These are phyloP conservation scores for Fistulinella cinereoalba DNA, from an alignment of 1,284 basidiomycete species.

Conservation along the genomic window DNA sequence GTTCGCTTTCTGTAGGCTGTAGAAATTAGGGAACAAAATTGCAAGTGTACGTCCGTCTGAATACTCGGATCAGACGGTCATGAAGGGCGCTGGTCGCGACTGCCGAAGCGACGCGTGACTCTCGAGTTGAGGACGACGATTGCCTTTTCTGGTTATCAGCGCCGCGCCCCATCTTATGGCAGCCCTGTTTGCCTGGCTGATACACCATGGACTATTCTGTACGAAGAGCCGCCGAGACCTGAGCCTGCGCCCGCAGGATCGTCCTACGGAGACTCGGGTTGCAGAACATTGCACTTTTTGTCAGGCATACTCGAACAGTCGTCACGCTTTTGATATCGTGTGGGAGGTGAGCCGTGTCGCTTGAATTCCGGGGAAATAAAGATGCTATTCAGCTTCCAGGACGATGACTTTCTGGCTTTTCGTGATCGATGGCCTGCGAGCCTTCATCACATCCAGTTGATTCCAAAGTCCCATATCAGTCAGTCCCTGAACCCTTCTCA, in stretches of 20 bases:
- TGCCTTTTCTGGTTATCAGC: slow-evolving; percentile 15
- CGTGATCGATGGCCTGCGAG: slow-evolving; percentile 24
- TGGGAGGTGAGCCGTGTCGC: slow-evolving; percentile 32
- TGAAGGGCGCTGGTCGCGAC: too few relatives aligned
- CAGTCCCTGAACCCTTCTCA: slow-evolving; percentile 8
- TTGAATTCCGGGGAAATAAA: too few relatives aligned
- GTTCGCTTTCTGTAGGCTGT: not conserved
- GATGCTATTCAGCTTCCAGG: slow-evolving; percentile 12
- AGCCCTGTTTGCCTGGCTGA: too few relatives aligned
- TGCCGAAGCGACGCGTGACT: too few relatives aligned
- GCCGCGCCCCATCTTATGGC: too few relatives aligned
- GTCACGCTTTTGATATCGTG: slow-evolving; percentile 23
- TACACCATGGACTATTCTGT: too few relatives aligned
- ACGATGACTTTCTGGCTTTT: slow-evolving; percentile 31
- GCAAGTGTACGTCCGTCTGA: slow-evolving; percentile 2
- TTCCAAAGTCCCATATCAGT: slow-evolving; percentile 30
- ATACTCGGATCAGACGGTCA: not conserved
- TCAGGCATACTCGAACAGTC: slow-evolving; percentile 17
- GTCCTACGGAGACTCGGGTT: not conserved
- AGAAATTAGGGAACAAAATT: not conserved
- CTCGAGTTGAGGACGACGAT: too few relatives aligned
- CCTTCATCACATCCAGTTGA: slow-evolving; percentile 29
- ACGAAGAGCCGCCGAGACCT: too few relatives aligned
- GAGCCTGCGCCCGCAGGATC: too few relatives aligned
- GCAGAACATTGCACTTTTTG: slow-evolving; percentile 23